Percentiles rank a stretch among this genome's conserved stretches.
Conservation (phyloP, 352 stramenopile species). For the Phytophthora citricola region DNA sequence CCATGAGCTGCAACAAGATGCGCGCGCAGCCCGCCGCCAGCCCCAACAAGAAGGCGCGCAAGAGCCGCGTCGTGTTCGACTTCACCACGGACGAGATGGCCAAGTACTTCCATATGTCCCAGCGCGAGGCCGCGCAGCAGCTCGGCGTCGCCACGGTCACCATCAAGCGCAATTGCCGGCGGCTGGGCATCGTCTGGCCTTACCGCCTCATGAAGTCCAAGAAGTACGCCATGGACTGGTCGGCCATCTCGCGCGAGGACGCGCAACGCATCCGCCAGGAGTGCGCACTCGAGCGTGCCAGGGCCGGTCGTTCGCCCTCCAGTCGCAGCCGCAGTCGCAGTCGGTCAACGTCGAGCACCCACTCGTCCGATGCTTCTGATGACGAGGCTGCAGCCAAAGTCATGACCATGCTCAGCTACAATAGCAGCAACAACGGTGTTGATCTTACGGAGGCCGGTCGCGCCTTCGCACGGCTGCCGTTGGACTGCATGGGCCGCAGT, state of each 20-base stretch:
- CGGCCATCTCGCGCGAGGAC: constrained; percentile 45
- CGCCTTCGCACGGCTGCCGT: constrained; percentile 45
- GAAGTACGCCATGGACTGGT: constrained; percentile 44
- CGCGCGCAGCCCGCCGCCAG: constrained; percentile 19
- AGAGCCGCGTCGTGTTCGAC: constrained; percentile 62
- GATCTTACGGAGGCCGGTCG: constrained; percentile 48
- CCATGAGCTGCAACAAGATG: constrained; percentile 12
- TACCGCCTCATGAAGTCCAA: constrained; percentile 64
- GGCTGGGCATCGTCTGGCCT: constrained; percentile 64
- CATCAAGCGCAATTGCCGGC: constrained; percentile 68
- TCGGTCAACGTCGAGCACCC: constrained; percentile 19
- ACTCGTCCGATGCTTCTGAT: constrained; percentile 11
- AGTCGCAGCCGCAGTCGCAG: constrained; percentile 19
- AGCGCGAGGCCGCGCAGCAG: constrained; percentile 57
- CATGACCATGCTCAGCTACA: constrained; percentile 34
- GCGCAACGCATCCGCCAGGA: constrained; percentile 43
- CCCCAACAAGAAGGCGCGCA: constrained; percentile 42
- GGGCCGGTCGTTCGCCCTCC: constrained; percentile 36
- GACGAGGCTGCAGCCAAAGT: constrained; percentile 36
- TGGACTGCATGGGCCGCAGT: constrained; percentile 44
- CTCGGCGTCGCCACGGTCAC: constrained; percentile 67
- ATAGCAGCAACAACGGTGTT: background rate
- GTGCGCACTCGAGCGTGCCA: constrained; percentile 37
- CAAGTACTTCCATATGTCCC: constrained; percentile 66
- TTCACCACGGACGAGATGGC: constrained; percentile 61